These are phyloP conservation scores for Venustampulla echinocandica DNA, from an alignment of 495 filamentous ascomycete genomes.

Conservation along the genomic window DNA sequence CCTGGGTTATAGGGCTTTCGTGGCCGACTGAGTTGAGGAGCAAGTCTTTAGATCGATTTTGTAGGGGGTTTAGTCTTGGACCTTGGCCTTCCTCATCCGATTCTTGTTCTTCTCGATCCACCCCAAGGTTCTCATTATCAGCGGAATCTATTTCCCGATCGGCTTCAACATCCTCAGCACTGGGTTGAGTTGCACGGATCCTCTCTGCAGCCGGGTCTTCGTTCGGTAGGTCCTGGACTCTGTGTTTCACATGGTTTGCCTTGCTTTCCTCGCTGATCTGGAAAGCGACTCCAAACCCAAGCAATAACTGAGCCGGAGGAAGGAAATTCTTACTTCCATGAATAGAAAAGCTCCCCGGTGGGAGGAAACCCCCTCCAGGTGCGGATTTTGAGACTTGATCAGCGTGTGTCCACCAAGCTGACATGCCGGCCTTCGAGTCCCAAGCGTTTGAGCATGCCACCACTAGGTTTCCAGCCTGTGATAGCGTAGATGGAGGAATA, in stretches of 20 bases:
- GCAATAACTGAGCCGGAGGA: conserved; percentile 75
- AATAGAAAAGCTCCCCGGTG: conserved; percentile 67
- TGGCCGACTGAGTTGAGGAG: background rate
- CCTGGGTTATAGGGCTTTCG: background rate
- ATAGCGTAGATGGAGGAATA: conserved; percentile 82
- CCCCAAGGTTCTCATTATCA: background rate
- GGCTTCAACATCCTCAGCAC: conserved; percentile 9
- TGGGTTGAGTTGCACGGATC: background rate
- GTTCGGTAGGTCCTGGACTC: conserved; percentile 29
- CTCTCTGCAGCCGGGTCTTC: too few species aligned
- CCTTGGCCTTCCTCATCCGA: too few species aligned
- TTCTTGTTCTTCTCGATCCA: background rate
- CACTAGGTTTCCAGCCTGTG: conserved; percentile 77
- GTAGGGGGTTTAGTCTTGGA: background rate
- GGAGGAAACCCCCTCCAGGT: conserved; percentile 68
- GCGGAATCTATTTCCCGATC: background rate
- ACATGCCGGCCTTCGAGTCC: conserved; percentile 93
- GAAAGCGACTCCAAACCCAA: conserved; percentile 84
- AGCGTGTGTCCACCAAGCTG: conserved; percentile 85
- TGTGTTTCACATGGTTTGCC: conserved; percentile 65
- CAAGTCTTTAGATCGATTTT: background rate
- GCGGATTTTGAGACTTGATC: conserved; percentile 82
- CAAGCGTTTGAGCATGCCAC: conserved; percentile 81
- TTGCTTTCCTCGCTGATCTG: conserved; percentile 84
- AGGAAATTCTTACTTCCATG: conserved; percentile 83